Conservation (phyloP, 2,329 filamentous ascomycete species). For the Periconia digitata region DNA sequence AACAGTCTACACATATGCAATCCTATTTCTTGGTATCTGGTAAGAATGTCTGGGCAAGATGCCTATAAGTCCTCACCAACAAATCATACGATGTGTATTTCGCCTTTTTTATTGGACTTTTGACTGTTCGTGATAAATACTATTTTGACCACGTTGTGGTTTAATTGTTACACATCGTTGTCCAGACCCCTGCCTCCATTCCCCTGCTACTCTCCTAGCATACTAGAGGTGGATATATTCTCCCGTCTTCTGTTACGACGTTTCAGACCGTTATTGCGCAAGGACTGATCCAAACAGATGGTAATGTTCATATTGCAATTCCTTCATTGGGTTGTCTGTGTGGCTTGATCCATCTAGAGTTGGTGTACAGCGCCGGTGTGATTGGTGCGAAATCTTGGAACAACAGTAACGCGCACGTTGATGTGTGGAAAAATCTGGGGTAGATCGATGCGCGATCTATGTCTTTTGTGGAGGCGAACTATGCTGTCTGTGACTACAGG, state of each 20-base stretch:
- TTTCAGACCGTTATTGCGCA: constrained; percentile 1
- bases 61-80: too few species aligned
- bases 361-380: background rate
- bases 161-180: constrained; percentile 2
- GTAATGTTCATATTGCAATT: background rate
- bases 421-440: background rate
- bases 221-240: constrained; percentile 13
- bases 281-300: background rate
- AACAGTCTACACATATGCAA: too few species aligned
- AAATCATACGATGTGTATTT: too few species aligned
- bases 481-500: constrained; percentile 1
- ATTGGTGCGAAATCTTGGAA: background rate
- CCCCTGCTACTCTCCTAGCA: constrained; percentile 13
- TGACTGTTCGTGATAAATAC: too few species aligned
- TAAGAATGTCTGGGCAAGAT: too few species aligned
- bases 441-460: background rate
- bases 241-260: constrained; percentile 1
- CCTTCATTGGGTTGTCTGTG: background rate
- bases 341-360: background rate
- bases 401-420: background rate
- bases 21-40: too few species aligned
- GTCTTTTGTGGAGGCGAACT: background rate
- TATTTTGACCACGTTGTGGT: background rate
- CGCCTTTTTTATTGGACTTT: too few species aligned
- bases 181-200: constrained; percentile 10